Evolutionary conservation across 805 yeast species (phyloP).

Genomic region (Clavispora santaluciae): DNA sequence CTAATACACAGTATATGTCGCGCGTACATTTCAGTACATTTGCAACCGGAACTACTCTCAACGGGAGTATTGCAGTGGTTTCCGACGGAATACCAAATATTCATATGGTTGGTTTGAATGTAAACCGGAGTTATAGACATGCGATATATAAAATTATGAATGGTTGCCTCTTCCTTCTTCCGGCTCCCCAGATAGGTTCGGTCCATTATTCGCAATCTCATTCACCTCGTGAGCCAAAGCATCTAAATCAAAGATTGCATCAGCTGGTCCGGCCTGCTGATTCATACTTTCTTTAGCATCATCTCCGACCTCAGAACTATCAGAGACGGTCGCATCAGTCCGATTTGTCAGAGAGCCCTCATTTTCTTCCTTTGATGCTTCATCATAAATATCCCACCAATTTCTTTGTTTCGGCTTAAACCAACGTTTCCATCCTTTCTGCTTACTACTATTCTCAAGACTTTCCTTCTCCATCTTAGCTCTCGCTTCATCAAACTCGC

Average conservation of each 20-base stretch:
- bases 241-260: slow-evolving; percentile 40
- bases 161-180: not conserved
- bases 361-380: slow-evolving; percentile 15
- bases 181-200: slow-evolving; percentile 8
- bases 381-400: slow-evolving; percentile 55
- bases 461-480: slow-evolving; percentile 49
- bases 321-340: no score
- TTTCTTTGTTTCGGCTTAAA: slow-evolving; percentile 45
- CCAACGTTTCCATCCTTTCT: slow-evolving; percentile 47
- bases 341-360: not conserved
- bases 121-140: no score
- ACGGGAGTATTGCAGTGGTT: not conserved
- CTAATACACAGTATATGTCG: not conserved
- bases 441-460: slow-evolving; percentile 24
- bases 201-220: slow-evolving; percentile 38
- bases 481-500: slow-evolving; percentile 84
- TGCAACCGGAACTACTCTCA: not conserved
- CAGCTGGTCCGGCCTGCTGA: not conserved
- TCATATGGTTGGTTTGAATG: no score
- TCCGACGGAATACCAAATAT: not conserved
- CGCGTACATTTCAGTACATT: slow-evolving; percentile 1
- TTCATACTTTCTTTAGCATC: not conserved
- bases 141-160: no score
- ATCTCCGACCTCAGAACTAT: not conserved
- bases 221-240: slow-evolving; percentile 41